Percentiles rank a stretch among this genome's conserved stretches.
phyloP scores from a whole-genome alignment of 2,329 filamentous ascomycete genomes.

The Ophiostoma tasmaniense region DNA sequence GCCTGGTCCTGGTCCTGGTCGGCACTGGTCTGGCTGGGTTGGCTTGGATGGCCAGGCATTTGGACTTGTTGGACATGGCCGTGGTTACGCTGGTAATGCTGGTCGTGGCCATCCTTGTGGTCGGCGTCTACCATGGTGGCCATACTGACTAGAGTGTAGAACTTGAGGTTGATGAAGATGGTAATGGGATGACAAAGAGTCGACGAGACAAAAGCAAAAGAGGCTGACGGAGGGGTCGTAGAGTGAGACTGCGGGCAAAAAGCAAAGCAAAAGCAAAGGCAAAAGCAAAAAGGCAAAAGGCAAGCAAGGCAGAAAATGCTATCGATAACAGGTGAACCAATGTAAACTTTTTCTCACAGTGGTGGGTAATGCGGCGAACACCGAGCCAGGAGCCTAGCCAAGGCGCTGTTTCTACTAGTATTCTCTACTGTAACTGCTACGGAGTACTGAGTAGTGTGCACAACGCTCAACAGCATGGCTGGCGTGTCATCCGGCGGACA shows the following conservation, averaged over 20 bases:
- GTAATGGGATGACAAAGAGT: not conserved
- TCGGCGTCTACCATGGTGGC: conserved; percentile 3
- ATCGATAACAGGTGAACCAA: not conserved
- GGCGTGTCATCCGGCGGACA: too few relatives aligned
- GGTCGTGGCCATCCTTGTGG: not conserved
- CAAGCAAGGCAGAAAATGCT: not conserved
- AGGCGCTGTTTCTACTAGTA: too few relatives aligned
- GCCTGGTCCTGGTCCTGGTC: not conserved
- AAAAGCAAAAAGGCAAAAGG: too few relatives aligned
- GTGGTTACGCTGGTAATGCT: not conserved
- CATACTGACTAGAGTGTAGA: not conserved
- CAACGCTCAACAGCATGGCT: too few relatives aligned
- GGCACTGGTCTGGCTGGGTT: not conserved
- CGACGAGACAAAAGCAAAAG: not conserved
- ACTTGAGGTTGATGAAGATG: not conserved
- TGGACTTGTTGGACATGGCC: not conserved
- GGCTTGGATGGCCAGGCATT: not conserved
- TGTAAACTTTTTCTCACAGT: too few relatives aligned
- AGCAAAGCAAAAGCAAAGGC: too few relatives aligned
- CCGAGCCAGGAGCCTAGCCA: not conserved
- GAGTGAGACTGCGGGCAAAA: not conserved
- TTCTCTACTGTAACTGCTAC: too few relatives aligned
- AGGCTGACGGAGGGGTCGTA: not conserved
- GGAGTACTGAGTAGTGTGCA: too few relatives aligned
- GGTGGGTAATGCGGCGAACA: not conserved